Percentiles rank a stretch among this genome's conserved stretches.
Evolutionary conservation across 345 rosid species (phyloP).

Genomic region (Lagerstroemia speciosa): DNA sequence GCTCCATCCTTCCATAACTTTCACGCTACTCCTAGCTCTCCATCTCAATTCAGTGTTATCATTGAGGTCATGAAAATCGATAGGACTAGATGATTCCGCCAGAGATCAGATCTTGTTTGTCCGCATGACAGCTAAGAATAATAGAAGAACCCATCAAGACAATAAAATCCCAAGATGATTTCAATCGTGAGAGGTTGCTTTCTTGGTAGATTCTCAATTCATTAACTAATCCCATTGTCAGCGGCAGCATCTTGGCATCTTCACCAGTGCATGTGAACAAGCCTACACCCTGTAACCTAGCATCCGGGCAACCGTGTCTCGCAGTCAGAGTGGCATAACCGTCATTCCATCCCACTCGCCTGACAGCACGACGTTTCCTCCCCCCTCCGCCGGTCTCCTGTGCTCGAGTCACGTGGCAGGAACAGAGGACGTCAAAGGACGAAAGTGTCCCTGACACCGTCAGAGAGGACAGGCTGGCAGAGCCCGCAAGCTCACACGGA

Average conservation of each 20-base stretch:
- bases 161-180: background rate
- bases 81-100: background rate
- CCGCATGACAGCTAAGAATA: background rate
- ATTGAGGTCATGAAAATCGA: too few species aligned
- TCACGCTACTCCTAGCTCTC: too few species aligned
- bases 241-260: background rate
- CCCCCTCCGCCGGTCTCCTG: background rate
- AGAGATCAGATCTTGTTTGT: background rate
- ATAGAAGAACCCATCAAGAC: background rate
- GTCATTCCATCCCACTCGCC: background rate
- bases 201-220: background rate
- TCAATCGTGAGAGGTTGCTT: background rate
- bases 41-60: too few species aligned
- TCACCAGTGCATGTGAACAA: conserved; percentile 6
- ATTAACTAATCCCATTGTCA: background rate
- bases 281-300: conserved; percentile 6
- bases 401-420: background rate
- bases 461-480: conserved; percentile 11
- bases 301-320: conserved; percentile 3
- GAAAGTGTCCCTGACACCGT: conserved; percentile 14
- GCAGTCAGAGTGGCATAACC: conserved; percentile 9
- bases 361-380: too few species aligned
- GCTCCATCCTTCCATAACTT: too few species aligned
- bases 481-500: conserved; percentile 2
- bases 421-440: background rate